phyloP scores from a whole-genome alignment of 2,329 filamentous ascomycete species.

The Verticillium nubilum region DNA sequence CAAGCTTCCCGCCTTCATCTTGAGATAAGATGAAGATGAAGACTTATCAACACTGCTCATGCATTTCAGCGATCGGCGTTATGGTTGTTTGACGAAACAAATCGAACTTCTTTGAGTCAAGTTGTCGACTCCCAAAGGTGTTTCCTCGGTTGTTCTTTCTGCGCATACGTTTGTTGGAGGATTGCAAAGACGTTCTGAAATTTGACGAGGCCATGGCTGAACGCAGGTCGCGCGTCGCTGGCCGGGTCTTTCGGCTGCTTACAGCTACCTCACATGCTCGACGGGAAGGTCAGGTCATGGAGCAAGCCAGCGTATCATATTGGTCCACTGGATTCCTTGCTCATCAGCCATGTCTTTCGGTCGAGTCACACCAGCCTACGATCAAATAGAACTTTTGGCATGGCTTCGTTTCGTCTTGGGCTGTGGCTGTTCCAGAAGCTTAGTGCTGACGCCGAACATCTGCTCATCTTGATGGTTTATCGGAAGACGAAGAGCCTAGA shows the following conservation, averaged over 20 bases:
- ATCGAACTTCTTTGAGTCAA: not conserved
- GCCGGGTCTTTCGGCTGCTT: not conserved
- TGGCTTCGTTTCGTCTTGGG: not conserved
- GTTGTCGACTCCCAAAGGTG: not conserved
- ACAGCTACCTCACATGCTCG: not conserved
- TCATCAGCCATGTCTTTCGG: not conserved
- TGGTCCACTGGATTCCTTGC: conserved; percentile 5
- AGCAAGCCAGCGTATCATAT: not conserved
- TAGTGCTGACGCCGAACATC: not conserved
- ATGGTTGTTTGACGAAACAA: not conserved
- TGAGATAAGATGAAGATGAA: not conserved
- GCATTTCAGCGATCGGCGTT: not conserved
- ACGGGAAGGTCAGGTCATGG: not conserved
- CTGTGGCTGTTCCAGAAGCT: not conserved
- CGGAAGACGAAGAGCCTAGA: not conserved
- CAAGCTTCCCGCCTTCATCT: conserved; percentile 64
- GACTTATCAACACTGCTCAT: not conserved
- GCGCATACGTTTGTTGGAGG: conserved; percentile 1
- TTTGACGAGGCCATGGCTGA: conserved; percentile 5
- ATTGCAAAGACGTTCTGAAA: not conserved
- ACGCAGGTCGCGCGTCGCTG: not conserved
- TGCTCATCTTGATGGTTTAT: not conserved
- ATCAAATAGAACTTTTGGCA: not conserved
- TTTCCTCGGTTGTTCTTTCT: not conserved
- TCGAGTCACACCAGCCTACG: conserved; percentile 3